phyloP scores from a whole-genome alignment of 2,329 filamentous ascomycete genomes.

The Trichophaea hybrida region DNA sequence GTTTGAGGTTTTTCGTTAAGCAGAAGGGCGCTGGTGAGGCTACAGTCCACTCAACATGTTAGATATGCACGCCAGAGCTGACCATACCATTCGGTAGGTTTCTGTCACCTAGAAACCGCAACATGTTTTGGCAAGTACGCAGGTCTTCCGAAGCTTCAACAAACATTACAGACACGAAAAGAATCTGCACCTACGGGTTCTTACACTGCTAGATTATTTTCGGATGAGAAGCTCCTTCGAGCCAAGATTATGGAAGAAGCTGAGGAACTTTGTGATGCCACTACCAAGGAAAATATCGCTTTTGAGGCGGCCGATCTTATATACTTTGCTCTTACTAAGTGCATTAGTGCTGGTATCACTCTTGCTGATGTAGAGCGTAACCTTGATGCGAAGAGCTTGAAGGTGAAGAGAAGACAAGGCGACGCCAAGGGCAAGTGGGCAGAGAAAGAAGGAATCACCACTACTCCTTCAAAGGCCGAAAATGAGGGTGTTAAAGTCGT shows the following conservation, averaged over 20 bases:
- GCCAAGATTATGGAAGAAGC: slow-evolving; percentile 99
- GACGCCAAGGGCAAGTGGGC: slow-evolving; percentile 92
- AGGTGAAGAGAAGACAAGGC: slow-evolving; percentile 83
- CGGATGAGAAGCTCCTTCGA: slow-evolving; percentile 71
- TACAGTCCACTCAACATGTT: background rate
- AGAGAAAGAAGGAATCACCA: slow-evolving; percentile 57
- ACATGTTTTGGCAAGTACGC: slow-evolving; percentile 80
- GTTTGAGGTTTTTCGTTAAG: slow-evolving; percentile 73
- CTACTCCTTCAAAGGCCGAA: slow-evolving; percentile 30
- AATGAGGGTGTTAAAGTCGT: slow-evolving; percentile 26
- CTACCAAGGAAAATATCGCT: slow-evolving; percentile 66
- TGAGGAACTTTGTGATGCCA: slow-evolving; percentile 80
- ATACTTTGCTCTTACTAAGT: slow-evolving; percentile 90
- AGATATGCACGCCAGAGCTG: background rate
- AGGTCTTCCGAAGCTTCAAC: slow-evolving; percentile 71
- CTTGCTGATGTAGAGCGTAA: slow-evolving; percentile 83
- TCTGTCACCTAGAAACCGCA: slow-evolving; percentile 85
- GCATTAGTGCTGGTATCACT: slow-evolving; percentile 66
- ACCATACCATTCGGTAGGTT: slow-evolving; percentile 37
- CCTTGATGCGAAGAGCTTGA: slow-evolving; percentile 84
- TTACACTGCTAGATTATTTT: slow-evolving; percentile 87
- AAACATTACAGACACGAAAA: slow-evolving; percentile 72
- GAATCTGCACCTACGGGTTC: slow-evolving; percentile 71
- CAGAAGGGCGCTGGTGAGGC: slow-evolving; percentile 60
- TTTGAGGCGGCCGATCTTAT: slow-evolving; percentile 92